Evolutionary conservation across 1,284 basidiomycete species (phyloP).

Genomic region (Phylloboletellus chloephorus): DNA sequence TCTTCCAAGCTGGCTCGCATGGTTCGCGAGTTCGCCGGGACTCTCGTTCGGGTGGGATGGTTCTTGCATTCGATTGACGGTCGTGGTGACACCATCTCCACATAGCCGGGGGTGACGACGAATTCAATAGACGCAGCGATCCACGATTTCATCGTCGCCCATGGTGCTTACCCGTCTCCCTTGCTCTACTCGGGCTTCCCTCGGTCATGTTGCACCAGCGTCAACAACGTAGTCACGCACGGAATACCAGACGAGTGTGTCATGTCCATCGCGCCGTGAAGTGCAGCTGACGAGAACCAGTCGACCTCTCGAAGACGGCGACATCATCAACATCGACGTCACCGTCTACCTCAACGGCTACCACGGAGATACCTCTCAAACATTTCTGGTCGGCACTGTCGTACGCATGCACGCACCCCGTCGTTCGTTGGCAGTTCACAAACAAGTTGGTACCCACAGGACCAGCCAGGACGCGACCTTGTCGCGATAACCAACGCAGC

Average conservation of each 20-base stretch:
- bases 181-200: slow-evolving; percentile 77
- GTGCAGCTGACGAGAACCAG: slow-evolving; percentile 34
- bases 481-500: slow-evolving; percentile 61
- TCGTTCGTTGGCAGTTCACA: neutral
- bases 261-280: neutral
- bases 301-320: slow-evolving; percentile 72
- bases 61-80: neutral
- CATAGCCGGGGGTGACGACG: slow-evolving; percentile 71
- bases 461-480: slow-evolving; percentile 60
- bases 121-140: slow-evolving; percentile 64
- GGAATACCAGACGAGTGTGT: slow-evolving; percentile 83
- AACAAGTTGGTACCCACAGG: slow-evolving; percentile 39
- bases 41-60: slow-evolving; percentile 49
- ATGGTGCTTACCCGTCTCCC: slow-evolving; percentile 85
- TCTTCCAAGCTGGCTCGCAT: slow-evolving; percentile 59
- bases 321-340: slow-evolving; percentile 83
- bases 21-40: slow-evolving; percentile 54
- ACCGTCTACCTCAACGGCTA: slow-evolving; percentile 75
- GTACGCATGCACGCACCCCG: slow-evolving; percentile 35
- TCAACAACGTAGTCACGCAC: slow-evolving; percentile 83
- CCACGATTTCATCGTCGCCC: slow-evolving; percentile 64
- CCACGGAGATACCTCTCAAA: slow-evolving; percentile 83
- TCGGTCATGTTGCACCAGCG: slow-evolving; percentile 81
- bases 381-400: slow-evolving; percentile 73
- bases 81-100: neutral